Evolutionary conservation across 768 basidiomycete genomes (phyloP), one percentile per base, ranked within the genome.

Genomic region (Russula brevipes): DNA sequence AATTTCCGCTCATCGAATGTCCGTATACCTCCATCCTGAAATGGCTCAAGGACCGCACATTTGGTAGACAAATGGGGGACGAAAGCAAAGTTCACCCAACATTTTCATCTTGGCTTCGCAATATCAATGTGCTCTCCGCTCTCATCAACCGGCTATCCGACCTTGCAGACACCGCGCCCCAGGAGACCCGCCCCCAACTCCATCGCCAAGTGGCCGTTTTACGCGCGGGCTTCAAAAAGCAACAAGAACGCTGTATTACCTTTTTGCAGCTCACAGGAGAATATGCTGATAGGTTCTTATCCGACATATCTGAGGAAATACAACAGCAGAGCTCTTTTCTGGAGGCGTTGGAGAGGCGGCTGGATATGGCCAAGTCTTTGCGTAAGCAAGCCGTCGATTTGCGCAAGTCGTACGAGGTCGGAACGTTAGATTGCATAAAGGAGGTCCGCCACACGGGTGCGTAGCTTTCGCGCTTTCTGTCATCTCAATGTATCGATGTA

Each of bases 231-330:
- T 33, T 46, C 9, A 33, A 3, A 0, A 33, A 35, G 50, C 57
- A 59, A 38, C 36, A 33, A 24, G 7, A 30, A 16, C 57, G 57
- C 38, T 50, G 5, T 38, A 24, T 12, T 7, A 10, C 49, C 5
- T n/a, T 59, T 59, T 12, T 51, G 10, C 39, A 10, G 10, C 38
- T 51, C 30, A 31, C 30, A 9, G 14, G 19, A 10, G 17, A 51
- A 41, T 59, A 59, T 12, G 38, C 38, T 2, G 16, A 42, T 30
- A 50, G 17, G 39, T n/a, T 31, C 19, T 50, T 59, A 42, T 59
- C 41, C 3, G 57, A 59, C 30, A 33, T 59, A 10, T 42, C 49
- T 7, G 49, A 59, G 7, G 57, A 59, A 14, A 59, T 59, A n/a
- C 38, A 51, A 35, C 38, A 50, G 8, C 57, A 59, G 30, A 33